These are phyloP conservation scores for Aspergillus ellipticus DNA, from an alignment of 495 filamentous ascomycete genomes.

Conservation along the genomic window DNA sequence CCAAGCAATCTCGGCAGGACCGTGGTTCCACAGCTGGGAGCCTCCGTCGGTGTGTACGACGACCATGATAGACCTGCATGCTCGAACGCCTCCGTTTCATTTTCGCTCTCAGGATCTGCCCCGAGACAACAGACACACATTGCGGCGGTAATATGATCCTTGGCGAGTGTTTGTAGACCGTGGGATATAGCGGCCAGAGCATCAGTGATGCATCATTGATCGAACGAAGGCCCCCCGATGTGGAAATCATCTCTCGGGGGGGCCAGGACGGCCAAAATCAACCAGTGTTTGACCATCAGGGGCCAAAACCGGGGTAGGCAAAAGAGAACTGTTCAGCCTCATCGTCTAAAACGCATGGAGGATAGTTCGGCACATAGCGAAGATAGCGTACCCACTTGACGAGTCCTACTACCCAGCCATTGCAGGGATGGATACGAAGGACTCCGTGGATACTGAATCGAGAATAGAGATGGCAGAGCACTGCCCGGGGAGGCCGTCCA, in stretches of 20 bases:
- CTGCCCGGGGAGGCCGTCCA: too few relatives aligned
- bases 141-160: background rate
- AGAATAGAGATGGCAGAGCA: too few relatives aligned
- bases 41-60: background rate
- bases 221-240: background rate
- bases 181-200: background rate
- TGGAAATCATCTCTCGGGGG: background rate
- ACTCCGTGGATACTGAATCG: too few relatives aligned
- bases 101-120: too few relatives aligned
- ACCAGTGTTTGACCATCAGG: conserved; percentile 1
- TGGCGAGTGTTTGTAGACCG: background rate
- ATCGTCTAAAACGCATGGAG: background rate
- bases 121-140: too few relatives aligned
- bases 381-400: background rate
- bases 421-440: too few relatives aligned
- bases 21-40: background rate
- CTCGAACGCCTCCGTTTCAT: background rate
- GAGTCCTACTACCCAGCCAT: background rate
- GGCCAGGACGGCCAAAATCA: background rate
- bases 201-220: background rate
- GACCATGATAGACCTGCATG: background rate
- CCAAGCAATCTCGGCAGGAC: background rate
- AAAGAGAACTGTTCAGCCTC: background rate
- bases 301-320: background rate
- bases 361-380: background rate